Evolutionary conservation across 352 stramenopile genomes (phyloP).

Genomic region (Pythium dissimile): DNA sequence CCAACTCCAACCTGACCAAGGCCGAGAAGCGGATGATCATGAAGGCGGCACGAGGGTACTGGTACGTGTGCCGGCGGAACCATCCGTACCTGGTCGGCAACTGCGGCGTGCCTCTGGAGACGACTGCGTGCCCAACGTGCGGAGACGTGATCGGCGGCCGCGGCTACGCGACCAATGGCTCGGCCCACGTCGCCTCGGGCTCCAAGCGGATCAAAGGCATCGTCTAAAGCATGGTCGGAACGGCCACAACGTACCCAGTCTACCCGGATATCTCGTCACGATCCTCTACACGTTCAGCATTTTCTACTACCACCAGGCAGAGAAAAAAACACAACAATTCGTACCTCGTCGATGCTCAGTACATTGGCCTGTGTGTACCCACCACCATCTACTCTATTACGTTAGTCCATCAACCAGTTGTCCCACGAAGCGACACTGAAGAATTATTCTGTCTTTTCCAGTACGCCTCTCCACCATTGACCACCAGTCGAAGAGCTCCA

Average conservation of each 20-base stretch:
- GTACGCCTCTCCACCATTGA: conserved; percentile 10
- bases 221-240: too few relatives aligned
- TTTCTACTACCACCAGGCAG: neutral
- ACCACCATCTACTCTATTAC: conserved; percentile 10
- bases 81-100: conserved; percentile 35
- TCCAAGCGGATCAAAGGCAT: conserved; percentile 15
- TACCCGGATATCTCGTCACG: too few relatives aligned
- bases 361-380: too few relatives aligned
- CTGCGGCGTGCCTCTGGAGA: conserved; percentile 26
- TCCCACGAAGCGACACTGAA: conserved; percentile 1
- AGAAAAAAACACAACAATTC: too few relatives aligned
- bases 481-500: conserved; percentile 18
- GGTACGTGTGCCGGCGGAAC: conserved; percentile 25
- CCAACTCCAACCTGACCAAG: conserved; percentile 23
- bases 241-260: too few relatives aligned
- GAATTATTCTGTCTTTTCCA: conserved; percentile 24
- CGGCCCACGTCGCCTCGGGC: neutral
- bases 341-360: too few relatives aligned
- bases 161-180: conserved; percentile 8
- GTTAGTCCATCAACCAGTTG: neutral
- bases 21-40: conserved; percentile 31
- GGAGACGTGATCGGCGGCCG: conserved; percentile 24
- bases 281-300: too few relatives aligned
- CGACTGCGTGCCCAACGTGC: conserved; percentile 21
- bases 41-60: conserved; percentile 10